phyloP scores from a whole-genome alignment of 768 basidiomycete species.

The Termitomyces heimii region DNA sequence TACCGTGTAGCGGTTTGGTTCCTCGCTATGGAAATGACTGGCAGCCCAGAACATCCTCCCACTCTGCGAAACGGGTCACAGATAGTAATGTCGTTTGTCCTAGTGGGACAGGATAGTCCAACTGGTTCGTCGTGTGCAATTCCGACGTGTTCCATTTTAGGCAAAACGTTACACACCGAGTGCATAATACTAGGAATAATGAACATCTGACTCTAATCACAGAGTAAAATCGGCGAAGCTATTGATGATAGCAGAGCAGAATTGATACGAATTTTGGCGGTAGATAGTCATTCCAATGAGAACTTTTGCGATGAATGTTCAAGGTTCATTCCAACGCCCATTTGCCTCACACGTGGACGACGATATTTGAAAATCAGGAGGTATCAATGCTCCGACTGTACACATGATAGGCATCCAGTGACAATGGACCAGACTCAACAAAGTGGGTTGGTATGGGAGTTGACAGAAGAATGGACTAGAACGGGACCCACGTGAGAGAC shows the following conservation, averaged over 20 bases:
- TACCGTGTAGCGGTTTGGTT: no score
- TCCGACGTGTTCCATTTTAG: no score
- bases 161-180: background rate
- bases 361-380: background rate
- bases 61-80: no score
- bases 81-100: no score
- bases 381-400: background rate
- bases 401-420: background rate
- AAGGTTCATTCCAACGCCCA: background rate
- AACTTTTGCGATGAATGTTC: background rate
- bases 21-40: no score
- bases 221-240: background rate
- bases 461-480: background rate
- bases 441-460: background rate
- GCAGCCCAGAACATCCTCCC: no score
- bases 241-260: background rate
- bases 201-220: background rate
- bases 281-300: background rate
- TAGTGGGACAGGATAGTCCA: no score
- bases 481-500: conserved; percentile 3
- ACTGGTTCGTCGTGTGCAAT: no score
- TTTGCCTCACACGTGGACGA: background rate
- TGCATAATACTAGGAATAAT: background rate
- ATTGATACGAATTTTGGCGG: background rate
- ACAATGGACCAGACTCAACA: background rate